Percentiles rank a stretch among this genome's conserved stretches.
These are phyloP conservation scores for Suhomyces panamericanus DNA, from an alignment of 1,139 yeast species.

Conservation along the genomic window DNA sequence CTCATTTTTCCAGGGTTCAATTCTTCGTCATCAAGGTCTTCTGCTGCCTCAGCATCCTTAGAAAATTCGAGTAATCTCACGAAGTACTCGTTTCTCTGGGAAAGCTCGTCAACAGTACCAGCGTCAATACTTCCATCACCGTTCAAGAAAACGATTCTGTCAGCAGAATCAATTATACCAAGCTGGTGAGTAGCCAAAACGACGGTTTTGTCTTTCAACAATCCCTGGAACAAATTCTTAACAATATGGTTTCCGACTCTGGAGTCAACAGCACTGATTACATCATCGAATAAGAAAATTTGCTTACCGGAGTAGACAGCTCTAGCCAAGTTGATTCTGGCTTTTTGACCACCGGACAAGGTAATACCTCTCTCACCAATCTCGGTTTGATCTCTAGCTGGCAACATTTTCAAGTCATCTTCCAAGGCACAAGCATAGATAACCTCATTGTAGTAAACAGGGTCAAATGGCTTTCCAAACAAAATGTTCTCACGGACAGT, in stretches of 20 bases:
- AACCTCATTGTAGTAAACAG: slow-evolving; percentile 28
- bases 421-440: slow-evolving; percentile 42
- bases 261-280: slow-evolving; percentile 45
- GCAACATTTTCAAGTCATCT: slow-evolving; percentile 36
- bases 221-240: slow-evolving; percentile 32
- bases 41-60: slow-evolving; percentile 7
- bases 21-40: neutral
- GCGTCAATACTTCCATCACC: slow-evolving; percentile 38
- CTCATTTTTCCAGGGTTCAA: slow-evolving; percentile 8
- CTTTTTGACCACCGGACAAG: slow-evolving; percentile 46
- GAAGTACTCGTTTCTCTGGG: slow-evolving; percentile 26
- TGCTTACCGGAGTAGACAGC: slow-evolving; percentile 40
- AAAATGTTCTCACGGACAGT: slow-evolving; percentile 43
- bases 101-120: slow-evolving; percentile 33
- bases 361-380: slow-evolving; percentile 47
- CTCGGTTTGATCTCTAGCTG: slow-evolving; percentile 41
- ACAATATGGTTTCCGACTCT: slow-evolving; percentile 43
- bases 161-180: slow-evolving; percentile 34
- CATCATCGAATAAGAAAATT: slow-evolving; percentile 41
- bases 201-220: slow-evolving; percentile 31
- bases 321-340: slow-evolving; percentile 44
- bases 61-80: slow-evolving; percentile 29
- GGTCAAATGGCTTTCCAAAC: slow-evolving; percentile 38
- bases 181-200: slow-evolving; percentile 43
- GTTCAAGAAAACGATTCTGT: slow-evolving; percentile 33